phyloP scores from a whole-genome alignment of 2,329 filamentous ascomycete genomes.

The Xylaria sp. region DNA sequence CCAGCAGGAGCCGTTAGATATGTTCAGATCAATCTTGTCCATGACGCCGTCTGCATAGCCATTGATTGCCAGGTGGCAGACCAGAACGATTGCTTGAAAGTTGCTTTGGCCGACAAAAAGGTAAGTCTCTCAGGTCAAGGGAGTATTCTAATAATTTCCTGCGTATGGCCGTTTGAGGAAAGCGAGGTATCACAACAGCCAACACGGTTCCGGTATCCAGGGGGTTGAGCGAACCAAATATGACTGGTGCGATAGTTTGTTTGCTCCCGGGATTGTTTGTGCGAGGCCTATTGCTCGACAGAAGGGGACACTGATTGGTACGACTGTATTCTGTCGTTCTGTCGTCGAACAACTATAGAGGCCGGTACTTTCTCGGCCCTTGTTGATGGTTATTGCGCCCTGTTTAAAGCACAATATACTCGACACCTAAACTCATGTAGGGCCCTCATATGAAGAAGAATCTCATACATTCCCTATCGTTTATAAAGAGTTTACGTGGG shows the following conservation, averaged over 20 bases:
- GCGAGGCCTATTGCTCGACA: background rate
- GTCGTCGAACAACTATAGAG: background rate
- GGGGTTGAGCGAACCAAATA: constrained; percentile 5
- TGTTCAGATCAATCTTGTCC: constrained; percentile 14
- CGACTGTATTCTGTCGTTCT: background rate
- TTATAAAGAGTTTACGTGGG: too few species aligned
- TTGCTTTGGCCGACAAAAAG: background rate
- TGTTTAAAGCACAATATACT: too few species aligned
- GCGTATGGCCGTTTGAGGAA: background rate
- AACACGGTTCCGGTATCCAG: background rate
- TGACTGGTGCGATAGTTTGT: constrained; percentile 1
- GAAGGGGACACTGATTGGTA: background rate
- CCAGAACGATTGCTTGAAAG: background rate
- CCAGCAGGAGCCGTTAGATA: constrained; percentile 34
- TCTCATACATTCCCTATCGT: too few species aligned
- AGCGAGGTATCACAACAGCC: background rate
- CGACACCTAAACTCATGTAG: too few species aligned
- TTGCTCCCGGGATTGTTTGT: constrained; percentile 10
- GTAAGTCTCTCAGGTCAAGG: background rate
- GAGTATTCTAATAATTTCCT: background rate
- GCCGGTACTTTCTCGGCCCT: background rate
- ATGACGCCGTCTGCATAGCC: constrained; percentile 8
- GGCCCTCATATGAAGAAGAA: too few species aligned
- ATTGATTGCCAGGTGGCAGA: background rate
- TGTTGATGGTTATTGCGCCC: background rate